Base-by-base conservation (phyloP, 805 yeast genomes). In the Saccharomycopsis lassenensis region DNA sequence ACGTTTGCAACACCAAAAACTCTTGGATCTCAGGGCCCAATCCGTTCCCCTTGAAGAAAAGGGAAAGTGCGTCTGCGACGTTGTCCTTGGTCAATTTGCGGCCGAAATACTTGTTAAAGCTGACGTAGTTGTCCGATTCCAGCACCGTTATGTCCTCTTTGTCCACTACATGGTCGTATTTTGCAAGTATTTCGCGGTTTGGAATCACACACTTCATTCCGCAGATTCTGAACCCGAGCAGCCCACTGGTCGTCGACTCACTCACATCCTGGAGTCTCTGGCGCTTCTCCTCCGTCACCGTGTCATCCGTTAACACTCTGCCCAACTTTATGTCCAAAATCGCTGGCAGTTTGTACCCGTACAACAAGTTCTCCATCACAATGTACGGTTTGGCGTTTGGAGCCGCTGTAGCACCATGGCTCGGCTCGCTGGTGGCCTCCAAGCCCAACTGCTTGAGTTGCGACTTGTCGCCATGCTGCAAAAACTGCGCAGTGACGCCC, bases 301-400 rank as follows among this genome's bases (percentile, higher is more conserved):
- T 46, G 4, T 65, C 71, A 31, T 43, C 46, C 48, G 78, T 74
- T 24, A 89, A 57, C 7, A 65, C 51, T 4, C 73, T 55, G 0
- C 98, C 98, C 3, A 89, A 61, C 52, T 89, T 89, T 31, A 89
- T 71, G 53, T 89, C 98, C 44, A 89, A 49, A 2, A 91, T 67
- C 37, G 80, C 70, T 0, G 97, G 96, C 31, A 61, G 57, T 3
- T 33, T 51, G 51, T 65, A 81, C 1, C 84, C 84, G 37, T 67
- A 52, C 20, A 80, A 58, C 2, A 78, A 52, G 54, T 89, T 91
- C 48, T 77, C 77, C 23, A 91, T 58, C 5, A 89, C 91, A 2
- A 87, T 47, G 39, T 65, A 77, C 35, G 55, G 54, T 30, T 54
- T 51, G 5, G 20, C 31, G 25, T 15, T 17, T 11, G 16, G 16